These are phyloP conservation scores for Odontarrhena argentea DNA, from an alignment of 345 rosid genomes.

Conservation along the genomic window DNA sequence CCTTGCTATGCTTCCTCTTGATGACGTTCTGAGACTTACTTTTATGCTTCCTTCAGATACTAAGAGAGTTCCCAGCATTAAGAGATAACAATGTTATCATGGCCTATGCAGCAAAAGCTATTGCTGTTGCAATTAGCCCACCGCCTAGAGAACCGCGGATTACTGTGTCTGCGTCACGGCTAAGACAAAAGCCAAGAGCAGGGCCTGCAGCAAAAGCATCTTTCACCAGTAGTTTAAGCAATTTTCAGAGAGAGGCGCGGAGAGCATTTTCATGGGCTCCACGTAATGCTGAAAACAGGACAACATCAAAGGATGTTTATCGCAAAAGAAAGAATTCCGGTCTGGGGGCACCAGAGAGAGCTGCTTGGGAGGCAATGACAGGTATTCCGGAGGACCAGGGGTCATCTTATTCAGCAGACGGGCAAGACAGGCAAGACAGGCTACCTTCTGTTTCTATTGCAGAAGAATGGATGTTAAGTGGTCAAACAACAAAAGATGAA, in stretches of 20 bases:
- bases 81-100: constrained; percentile 72
- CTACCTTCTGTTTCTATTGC: constrained; percentile 84
- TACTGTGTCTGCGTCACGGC: constrained; percentile 70
- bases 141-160: constrained; percentile 78
- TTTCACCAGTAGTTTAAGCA: constrained; percentile 82
- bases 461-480: constrained; percentile 96
- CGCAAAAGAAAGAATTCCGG: constrained; percentile 92
- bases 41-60: constrained; percentile 60
- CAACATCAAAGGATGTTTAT: constrained; percentile 70
- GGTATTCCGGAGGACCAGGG: constrained; percentile 85
- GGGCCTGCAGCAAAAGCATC: constrained; percentile 66
- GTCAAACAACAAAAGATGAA: constrained; percentile 76
- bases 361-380: constrained; percentile 96
- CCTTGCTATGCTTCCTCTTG: constrained; percentile 13
- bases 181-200: constrained; percentile 63
- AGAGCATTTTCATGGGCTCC: constrained; percentile 98
- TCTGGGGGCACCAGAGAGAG: constrained; percentile 75
- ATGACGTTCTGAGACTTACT: constrained; percentile 33
- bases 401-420: constrained; percentile 63
- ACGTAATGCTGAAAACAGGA: constrained; percentile 76
- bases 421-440: constrained; percentile 86
- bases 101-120: constrained; percentile 89
- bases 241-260: constrained; percentile 92
- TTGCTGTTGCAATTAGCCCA: constrained; percentile 68
- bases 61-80: constrained; percentile 84